Conservation (phyloP, 768 basidiomycete species). For the Harrya chromipes region DNA sequence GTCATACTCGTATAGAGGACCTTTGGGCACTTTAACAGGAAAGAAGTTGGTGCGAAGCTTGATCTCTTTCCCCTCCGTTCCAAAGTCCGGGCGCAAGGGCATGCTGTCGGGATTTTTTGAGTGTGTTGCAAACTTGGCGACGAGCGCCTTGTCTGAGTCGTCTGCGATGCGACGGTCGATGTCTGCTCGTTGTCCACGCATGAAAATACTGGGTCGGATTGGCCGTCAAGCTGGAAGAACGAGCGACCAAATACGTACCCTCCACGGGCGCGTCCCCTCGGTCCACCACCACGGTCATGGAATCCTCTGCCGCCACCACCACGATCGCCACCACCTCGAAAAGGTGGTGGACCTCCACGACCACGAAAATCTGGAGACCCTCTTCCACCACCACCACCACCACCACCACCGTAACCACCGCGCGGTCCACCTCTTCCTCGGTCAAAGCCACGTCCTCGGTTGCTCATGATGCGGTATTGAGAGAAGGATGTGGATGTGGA, state of each 20-base stretch:
- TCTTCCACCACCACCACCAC: conserved; percentile 33
- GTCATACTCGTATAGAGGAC: conserved; percentile 48
- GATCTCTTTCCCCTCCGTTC: conserved; percentile 40
- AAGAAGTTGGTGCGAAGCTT: conserved; percentile 55
- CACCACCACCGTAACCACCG: conserved; percentile 28
- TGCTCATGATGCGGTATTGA: conserved; percentile 28
- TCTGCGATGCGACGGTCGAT: conserved; percentile 52
- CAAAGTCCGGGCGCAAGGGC: conserved; percentile 49
- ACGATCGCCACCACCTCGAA: conserved; percentile 28
- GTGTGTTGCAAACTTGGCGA: conserved; percentile 33
- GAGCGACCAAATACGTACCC: conserved; percentile 32
- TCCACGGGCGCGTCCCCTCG: conserved; percentile 34
- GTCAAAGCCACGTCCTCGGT: conserved; percentile 40
- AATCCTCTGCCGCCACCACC: conserved; percentile 33
- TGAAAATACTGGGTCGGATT: conserved; percentile 36
- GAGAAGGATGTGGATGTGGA: neutral
- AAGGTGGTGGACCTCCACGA: conserved; percentile 26
- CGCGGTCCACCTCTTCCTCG: conserved; percentile 27
- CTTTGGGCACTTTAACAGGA: conserved; percentile 44
- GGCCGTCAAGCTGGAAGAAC: neutral
- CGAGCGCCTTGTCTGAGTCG: conserved; percentile 41
- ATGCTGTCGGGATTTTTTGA: conserved; percentile 27
- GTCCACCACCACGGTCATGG: conserved; percentile 24
- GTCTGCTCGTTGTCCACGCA: conserved; percentile 38
- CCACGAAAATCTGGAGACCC: conserved; percentile 28